Percentiles rank a stretch among this genome's conserved stretches.
Conservation (phyloP, 805 yeast genomes). For the Schizosaccharomyces osmophilus region DNA sequence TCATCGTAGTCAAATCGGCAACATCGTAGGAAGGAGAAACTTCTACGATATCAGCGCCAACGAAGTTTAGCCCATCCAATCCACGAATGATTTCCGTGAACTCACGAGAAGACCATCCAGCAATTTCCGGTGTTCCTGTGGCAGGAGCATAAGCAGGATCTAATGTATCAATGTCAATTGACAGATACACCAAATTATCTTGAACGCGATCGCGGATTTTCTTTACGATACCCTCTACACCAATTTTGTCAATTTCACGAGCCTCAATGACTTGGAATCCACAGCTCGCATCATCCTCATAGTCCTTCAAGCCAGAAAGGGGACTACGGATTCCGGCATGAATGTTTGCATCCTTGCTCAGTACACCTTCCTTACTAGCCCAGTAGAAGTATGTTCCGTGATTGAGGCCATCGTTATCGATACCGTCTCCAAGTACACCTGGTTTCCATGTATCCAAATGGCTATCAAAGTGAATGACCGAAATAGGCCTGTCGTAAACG, state of each 20-base stretch:
- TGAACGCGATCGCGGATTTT: conserved; percentile 32
- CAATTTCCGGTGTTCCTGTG: conserved; percentile 58
- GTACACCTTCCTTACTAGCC: conserved; percentile 44
- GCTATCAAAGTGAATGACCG: conserved; percentile 45
- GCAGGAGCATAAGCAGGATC: conserved; percentile 59
- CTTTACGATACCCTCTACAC: conserved; percentile 33
- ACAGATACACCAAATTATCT: conserved; percentile 43
- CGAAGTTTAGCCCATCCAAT: conserved; percentile 31
- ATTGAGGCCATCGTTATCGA: conserved; percentile 49
- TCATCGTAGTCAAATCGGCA: background rate
- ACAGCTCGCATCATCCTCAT: conserved; percentile 44
- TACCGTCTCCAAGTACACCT: conserved; percentile 24
- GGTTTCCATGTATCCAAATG: background rate
- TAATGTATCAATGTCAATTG: conserved; percentile 52
- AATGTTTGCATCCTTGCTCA: conserved; percentile 26
- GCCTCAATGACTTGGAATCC: conserved; percentile 47
- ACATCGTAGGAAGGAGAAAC: conserved; percentile 36
- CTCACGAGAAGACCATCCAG: conserved; percentile 39
- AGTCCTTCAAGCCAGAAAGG: conserved; percentile 20
- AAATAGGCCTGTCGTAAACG: conserved; percentile 33
- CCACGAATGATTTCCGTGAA: conserved; percentile 22
- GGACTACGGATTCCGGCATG: conserved; percentile 63
- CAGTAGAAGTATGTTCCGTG: conserved; percentile 78
- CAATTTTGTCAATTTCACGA: conserved; percentile 49
- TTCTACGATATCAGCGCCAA: conserved; percentile 61